Evolutionary conservation across 345 rosid species (phyloP).

Genomic region (Trapa incisa): DNA sequence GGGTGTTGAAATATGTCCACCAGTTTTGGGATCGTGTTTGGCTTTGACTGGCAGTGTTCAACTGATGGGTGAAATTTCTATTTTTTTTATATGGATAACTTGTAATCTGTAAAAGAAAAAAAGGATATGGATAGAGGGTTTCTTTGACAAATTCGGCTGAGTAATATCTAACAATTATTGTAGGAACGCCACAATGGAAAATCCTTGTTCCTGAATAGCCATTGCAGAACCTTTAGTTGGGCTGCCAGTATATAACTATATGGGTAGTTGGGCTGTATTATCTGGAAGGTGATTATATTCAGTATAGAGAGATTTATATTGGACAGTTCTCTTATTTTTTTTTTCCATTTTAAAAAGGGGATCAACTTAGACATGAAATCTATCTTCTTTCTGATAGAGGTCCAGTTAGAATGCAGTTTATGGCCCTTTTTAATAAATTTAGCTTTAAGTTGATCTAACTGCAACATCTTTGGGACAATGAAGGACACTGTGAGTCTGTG

Average conservation of each 20-base stretch:
- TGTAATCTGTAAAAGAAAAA: too few relatives aligned
- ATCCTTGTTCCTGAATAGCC: not conserved
- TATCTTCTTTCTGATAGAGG: not conserved
- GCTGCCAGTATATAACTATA: too few relatives aligned
- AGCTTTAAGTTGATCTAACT: too few relatives aligned
- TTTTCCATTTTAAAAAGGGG: not conserved
- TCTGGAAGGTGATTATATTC: not conserved
- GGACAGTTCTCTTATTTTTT: not conserved
- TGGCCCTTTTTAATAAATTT: not conserved
- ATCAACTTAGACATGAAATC: not conserved
- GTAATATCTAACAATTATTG: not conserved
- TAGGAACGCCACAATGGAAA: not conserved
- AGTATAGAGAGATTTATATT: not conserved
- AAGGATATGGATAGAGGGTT: not conserved
- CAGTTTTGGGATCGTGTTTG: not conserved
- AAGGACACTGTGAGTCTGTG: not conserved
- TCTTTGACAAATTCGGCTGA: not conserved
- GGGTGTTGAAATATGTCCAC: not conserved
- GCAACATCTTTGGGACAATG: not conserved
- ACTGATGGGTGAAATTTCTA: not conserved
- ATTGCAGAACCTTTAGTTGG: not conserved
- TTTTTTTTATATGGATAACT: not conserved
- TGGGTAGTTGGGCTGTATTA: not conserved
- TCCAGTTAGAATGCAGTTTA: not conserved
- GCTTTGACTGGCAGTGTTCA: not conserved